Base-by-base conservation (phyloP, 495 filamentous ascomycete species). In the Platismatia glauca region DNA sequence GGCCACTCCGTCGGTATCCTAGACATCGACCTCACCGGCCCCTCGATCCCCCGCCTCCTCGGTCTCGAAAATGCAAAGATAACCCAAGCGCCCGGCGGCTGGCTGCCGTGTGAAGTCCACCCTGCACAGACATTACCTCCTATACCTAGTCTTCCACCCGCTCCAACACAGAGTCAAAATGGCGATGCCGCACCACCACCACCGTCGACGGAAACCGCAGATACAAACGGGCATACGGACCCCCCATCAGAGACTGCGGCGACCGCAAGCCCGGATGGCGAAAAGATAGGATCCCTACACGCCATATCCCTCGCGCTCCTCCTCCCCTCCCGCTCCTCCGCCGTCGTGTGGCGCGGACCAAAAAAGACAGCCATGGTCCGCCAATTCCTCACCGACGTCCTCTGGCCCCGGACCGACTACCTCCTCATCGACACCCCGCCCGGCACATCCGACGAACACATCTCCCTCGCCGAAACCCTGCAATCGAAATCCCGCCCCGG, bases 311-410 rank as follows among this genome's bases (percentile, higher is more conserved):
- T 98, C 1, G 94, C 90, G 31, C 96, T 98, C 71, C 81, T 98
- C 29, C 83, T 98, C 18, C 85, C 85, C 37, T 80, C 86, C 58
- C 81, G 93, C 67, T 88, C 86, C 64, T 91, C 96, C 67, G 91
- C 92, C 5, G 91, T 98, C 1, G 90, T 98, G 61, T 98, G 94
- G 94, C 85, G 94, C 55, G 94, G 94, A 0, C 94, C 94, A 1
- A 98, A 98, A 76, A 98, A 98, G 76, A 98, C 95, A 12, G 95
- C 95, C 35, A 97, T 98, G 94, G 91, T 98, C 48, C 86, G 89
- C 37, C 94, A 98, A 69, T 97, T 98, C 70, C 78, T 97, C 31
- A 85, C 87, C 1, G 91, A 96, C 71, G 93, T 96, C 8, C 81
- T 86, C n/a, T 98, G 94, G 94, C 70, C 70, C 3, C 88, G 86